phyloP scores from a whole-genome alignment of 768 basidiomycete genomes.

The Suillus hirtellus region DNA sequence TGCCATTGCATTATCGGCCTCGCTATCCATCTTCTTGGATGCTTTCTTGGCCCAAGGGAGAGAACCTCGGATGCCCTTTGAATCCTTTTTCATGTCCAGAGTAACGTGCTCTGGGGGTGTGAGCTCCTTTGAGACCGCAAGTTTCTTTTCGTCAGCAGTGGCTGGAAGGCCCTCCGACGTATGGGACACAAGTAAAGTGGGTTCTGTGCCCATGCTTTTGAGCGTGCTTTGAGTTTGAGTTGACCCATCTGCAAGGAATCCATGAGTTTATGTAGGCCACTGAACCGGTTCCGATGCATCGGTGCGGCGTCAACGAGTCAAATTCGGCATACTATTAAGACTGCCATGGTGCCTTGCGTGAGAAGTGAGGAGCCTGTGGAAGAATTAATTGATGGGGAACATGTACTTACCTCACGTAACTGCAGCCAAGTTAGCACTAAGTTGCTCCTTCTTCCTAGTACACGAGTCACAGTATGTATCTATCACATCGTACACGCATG shows the following conservation, averaged over 20 bases:
- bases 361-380: neutral
- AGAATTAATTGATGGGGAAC: neutral
- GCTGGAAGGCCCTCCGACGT: conserved; percentile 40
- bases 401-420: neutral
- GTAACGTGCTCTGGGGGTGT: neutral
- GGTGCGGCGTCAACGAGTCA: neutral
- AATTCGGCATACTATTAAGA: neutral
- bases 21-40: conserved; percentile 21
- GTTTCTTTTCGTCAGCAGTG: conserved; percentile 47
- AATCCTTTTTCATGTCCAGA: neutral
- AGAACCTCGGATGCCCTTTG: conserved; percentile 34
- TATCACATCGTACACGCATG: neutral
- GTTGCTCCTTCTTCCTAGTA: neutral
- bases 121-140: conserved; percentile 19
- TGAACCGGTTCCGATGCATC: neutral
- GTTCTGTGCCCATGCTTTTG: neutral
- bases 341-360: neutral
- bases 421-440: neutral
- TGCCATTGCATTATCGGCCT: conserved; percentile 19
- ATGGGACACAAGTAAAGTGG: conserved; percentile 14
- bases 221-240: neutral
- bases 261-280: neutral
- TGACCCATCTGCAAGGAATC: neutral
- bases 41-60: conserved; percentile 39
- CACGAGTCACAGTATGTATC: neutral